Conservation (phyloP, 495 filamentous ascomycete genomes). For the Jackrogersella multiformis region DNA sequence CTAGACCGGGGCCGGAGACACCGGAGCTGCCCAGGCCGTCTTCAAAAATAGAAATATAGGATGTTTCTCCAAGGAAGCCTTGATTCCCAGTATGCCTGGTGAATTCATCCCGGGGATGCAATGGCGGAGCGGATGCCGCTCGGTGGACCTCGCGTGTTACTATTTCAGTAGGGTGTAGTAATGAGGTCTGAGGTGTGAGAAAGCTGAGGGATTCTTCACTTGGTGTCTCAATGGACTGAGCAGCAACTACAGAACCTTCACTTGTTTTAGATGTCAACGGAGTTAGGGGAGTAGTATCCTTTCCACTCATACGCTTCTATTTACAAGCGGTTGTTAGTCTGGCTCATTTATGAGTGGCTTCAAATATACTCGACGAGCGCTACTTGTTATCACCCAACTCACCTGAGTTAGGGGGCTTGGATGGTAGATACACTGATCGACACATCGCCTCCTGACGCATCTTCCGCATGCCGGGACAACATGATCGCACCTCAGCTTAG, state of each 20-base stretch:
- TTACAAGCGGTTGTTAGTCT: constrained; percentile 5
- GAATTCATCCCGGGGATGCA: constrained; percentile 33
- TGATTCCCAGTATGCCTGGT: constrained; percentile 23
- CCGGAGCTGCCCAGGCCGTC: constrained; percentile 40
- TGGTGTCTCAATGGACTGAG: constrained; percentile 26
- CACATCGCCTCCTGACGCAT: constrained; percentile 44
- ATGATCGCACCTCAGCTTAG: constrained; percentile 49
- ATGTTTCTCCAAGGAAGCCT: constrained; percentile 45
- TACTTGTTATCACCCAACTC: constrained; percentile 6
- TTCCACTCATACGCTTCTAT: constrained; percentile 5
- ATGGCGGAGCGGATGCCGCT: constrained; percentile 46
- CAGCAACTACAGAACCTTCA: constrained; percentile 5
- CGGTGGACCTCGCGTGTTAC: constrained; percentile 33
- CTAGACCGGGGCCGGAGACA: constrained; percentile 26
- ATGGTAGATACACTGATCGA: constrained; percentile 46
- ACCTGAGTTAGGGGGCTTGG: constrained; percentile 48
- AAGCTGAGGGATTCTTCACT: not conserved
- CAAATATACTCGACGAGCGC: not conserved
- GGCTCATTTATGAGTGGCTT: not conserved
- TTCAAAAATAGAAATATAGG: constrained; percentile 42
- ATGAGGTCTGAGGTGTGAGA: constrained; percentile 3
- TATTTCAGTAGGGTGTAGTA: constrained; percentile 20
- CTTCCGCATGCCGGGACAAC: constrained; percentile 45
- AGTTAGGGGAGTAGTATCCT: constrained; percentile 9
- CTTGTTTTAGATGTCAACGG: constrained; percentile 17